Percentiles rank a stretch among this genome's conserved stretches.
phyloP scores from a whole-genome alignment of 1,284 basidiomycete species.

The Thecaphora frezii region DNA sequence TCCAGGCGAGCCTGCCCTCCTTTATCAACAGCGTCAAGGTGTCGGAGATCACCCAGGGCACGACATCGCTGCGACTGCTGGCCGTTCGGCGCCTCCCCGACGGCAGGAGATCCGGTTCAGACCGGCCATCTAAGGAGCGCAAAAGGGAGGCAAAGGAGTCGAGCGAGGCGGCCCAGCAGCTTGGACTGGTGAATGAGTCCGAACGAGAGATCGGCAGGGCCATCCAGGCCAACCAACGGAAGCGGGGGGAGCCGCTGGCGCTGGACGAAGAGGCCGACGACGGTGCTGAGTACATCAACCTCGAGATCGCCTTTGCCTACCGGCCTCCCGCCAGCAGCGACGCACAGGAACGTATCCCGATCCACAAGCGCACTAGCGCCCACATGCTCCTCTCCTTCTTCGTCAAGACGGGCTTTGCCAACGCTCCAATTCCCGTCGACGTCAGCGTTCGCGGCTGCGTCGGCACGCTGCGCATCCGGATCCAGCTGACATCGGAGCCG shows the following conservation, averaged over 20 bases:
- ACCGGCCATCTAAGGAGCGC: conserved; percentile 7
- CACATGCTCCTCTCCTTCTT: conserved; percentile 18
- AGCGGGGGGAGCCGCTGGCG: not conserved
- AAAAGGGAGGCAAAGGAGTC: conserved; percentile 1
- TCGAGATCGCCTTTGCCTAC: conserved; percentile 20
- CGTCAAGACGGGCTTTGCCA: conserved; percentile 7
- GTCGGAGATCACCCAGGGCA: conserved; percentile 35
- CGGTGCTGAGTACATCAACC: conserved; percentile 15
- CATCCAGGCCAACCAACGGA: not conserved
- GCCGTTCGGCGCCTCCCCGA: conserved; percentile 30
- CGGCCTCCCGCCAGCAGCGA: conserved; percentile 3
- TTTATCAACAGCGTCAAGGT: conserved; percentile 46
- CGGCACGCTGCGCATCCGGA: conserved; percentile 11
- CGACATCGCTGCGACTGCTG: conserved; percentile 36
- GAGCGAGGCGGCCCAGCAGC: conserved; percentile 1
- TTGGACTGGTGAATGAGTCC: conserved; percentile 1
- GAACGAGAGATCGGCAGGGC: not conserved
- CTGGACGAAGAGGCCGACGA: conserved; percentile 7
- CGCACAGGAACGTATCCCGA: not conserved
- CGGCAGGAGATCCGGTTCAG: conserved; percentile 1
- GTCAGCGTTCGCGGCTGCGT: conserved; percentile 19
- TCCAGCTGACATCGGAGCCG: conserved; percentile 19
- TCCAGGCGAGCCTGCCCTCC: conserved; percentile 36
- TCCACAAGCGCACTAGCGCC: conserved; percentile 10
- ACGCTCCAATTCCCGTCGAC: conserved; percentile 17